phyloP scores from a whole-genome alignment of 305 asterid species.

The Withania somnifera region DNA sequence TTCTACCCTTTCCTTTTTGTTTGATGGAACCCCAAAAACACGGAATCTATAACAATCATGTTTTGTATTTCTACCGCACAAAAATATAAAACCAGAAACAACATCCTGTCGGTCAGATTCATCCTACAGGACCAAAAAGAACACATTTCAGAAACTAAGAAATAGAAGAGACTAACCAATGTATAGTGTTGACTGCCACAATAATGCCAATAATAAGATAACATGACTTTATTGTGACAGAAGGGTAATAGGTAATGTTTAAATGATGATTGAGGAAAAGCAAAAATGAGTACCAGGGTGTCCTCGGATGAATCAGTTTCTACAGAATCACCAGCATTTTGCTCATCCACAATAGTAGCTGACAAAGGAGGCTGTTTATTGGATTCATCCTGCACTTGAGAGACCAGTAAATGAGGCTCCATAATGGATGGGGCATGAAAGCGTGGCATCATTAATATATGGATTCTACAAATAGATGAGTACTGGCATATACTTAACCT shows the following conservation, averaged over 20 bases:
- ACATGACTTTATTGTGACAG: neutral
- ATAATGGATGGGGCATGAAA: constrained; percentile 7
- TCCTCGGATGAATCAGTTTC: neutral
- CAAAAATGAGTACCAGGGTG: neutral
- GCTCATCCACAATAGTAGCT: neutral
- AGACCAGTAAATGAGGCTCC: neutral
- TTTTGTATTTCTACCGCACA: constrained; percentile 57
- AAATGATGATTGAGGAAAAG: neutral
- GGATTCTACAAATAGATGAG: constrained; percentile 15
- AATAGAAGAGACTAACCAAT: neutral
- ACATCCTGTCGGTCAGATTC: neutral
- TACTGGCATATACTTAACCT: constrained; percentile 11
- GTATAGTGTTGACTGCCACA: neutral
- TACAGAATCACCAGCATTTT: neutral
- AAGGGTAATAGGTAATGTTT: neutral
- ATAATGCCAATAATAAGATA: neutral
- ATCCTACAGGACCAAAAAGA: neutral
- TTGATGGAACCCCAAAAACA: constrained; percentile 66
- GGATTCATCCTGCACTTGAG: neutral
- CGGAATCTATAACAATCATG: constrained; percentile 55
- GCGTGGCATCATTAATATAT: constrained; percentile 13
- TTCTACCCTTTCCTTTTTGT: constrained; percentile 34
- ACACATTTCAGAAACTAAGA: neutral
- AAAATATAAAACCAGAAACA: constrained; percentile 57
- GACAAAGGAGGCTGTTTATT: neutral